A percentile compares a stretch with the other conserved stretches of the same genome.
These are phyloP conservation scores for Candida taoyuanica DNA, from an alignment of 805 yeast species.

Conservation along the genomic window DNA sequence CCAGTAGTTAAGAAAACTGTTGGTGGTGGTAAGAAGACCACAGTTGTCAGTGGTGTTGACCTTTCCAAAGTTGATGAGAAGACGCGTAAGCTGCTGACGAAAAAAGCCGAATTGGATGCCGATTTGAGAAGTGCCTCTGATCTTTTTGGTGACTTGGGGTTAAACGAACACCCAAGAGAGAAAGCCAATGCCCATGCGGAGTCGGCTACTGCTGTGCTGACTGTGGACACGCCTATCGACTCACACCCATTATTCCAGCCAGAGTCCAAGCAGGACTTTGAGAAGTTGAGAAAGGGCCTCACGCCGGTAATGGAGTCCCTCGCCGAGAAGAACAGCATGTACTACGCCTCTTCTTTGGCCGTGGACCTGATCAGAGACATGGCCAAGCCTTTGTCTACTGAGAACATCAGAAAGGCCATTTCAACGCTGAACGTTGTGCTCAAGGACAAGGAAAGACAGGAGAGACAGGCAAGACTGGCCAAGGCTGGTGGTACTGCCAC, in stretches of 20 bases:
- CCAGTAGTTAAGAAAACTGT: conserved; percentile 22
- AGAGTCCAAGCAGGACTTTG: conserved; percentile 72
- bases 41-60: conserved; percentile 39
- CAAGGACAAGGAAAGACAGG: conserved; percentile 84
- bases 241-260: conserved; percentile 83
- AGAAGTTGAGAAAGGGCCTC: conserved; percentile 69
- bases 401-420: conserved; percentile 77
- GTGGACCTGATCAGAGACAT: conserved; percentile 84
- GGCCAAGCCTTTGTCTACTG: conserved; percentile 74
- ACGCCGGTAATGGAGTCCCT: conserved; percentile 56
- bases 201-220: conserved; percentile 31
- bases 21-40: too few relatives aligned
- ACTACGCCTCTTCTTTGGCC: conserved; percentile 72
- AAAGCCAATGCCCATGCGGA: conserved; percentile 33
- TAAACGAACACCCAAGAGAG: conserved; percentile 44
- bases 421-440: conserved; percentile 77
- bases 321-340: conserved; percentile 55
- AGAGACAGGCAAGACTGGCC: conserved; percentile 80
- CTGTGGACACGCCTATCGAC: conserved; percentile 61
- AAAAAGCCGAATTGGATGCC: conserved; percentile 74
- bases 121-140: conserved; percentile 94
- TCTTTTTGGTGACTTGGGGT: conserved; percentile 69
- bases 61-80: conserved; percentile 67
- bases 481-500: conserved; percentile 81
- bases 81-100: conserved; percentile 70